Conservation (phyloP, 768 basidiomycete genomes). For the Coprinellus micaceus region DNA sequence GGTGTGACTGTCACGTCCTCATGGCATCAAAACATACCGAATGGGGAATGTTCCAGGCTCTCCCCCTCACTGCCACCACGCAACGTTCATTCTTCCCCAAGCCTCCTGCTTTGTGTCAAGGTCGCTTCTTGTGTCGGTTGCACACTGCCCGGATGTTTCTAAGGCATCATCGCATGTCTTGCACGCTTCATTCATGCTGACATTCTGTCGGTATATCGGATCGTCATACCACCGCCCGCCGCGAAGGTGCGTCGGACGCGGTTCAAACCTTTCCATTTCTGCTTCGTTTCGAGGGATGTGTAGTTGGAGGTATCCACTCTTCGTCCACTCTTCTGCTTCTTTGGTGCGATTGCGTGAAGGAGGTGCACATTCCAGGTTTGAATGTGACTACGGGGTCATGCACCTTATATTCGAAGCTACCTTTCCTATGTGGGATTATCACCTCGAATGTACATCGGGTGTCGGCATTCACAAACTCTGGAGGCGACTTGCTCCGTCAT, state of each 20-base stretch:
- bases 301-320: no score
- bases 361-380: not conserved
- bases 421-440: conserved; percentile 4
- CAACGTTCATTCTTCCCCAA: not conserved
- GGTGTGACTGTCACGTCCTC: not conserved
- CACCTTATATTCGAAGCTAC: not conserved
- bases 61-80: not conserved
- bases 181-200: not conserved
- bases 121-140: not conserved
- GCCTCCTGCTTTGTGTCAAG: not conserved
- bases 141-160: not conserved
- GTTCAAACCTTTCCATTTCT: not conserved
- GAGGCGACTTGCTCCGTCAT: conserved; percentile 1
- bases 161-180: not conserved
- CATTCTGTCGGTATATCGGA: not conserved
- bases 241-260: conserved; percentile 38
- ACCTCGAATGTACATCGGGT: not conserved
- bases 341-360: no score
- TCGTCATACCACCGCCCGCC: not conserved
- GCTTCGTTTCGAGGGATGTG: no score
- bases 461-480: not conserved
- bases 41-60: not conserved
- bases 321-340: no score
- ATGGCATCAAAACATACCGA: conserved; percentile 1
- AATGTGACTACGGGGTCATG: not conserved